Evolutionary conservation across 73 alveolate species (phyloP).

Genomic region (Paramecium caudatum): DNA sequence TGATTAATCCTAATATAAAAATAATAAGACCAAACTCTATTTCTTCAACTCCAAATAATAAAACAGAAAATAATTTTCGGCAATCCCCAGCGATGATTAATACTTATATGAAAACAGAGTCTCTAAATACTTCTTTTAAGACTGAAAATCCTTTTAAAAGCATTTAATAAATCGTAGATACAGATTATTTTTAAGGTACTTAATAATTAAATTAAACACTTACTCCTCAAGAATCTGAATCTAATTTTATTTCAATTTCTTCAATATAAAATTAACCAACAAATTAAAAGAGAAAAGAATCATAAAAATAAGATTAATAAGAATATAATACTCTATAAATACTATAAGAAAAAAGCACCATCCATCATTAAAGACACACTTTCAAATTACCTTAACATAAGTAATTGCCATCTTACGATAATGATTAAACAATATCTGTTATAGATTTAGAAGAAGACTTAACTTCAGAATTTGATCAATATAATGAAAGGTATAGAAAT

Average conservation of each 20-base stretch:
- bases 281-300: not conserved
- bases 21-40: not conserved
- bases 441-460: not conserved
- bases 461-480: not conserved
- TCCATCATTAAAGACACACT: not conserved
- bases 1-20: not conserved
- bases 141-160: slow-evolving; percentile 6
- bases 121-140: not conserved
- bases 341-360: not conserved
- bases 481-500: slow-evolving; percentile 10
- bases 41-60: slow-evolving; percentile 14
- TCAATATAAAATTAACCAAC: not conserved
- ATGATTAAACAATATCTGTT: not conserved
- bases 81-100: not conserved
- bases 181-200: not conserved
- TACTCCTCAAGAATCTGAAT: slow-evolving; percentile 10
- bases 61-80: not conserved
- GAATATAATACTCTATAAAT: not conserved
- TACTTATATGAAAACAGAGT: not conserved
- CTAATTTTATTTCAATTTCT: not conserved
- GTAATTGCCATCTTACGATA: not conserved
- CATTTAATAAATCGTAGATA: not conserved
- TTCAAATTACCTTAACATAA: slow-evolving; percentile 33
- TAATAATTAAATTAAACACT: not conserved
- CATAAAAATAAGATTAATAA: not conserved